These are phyloP conservation scores for Lathyrus oleraceus DNA, from an alignment of 306 rosid species.

Conservation along the genomic window DNA sequence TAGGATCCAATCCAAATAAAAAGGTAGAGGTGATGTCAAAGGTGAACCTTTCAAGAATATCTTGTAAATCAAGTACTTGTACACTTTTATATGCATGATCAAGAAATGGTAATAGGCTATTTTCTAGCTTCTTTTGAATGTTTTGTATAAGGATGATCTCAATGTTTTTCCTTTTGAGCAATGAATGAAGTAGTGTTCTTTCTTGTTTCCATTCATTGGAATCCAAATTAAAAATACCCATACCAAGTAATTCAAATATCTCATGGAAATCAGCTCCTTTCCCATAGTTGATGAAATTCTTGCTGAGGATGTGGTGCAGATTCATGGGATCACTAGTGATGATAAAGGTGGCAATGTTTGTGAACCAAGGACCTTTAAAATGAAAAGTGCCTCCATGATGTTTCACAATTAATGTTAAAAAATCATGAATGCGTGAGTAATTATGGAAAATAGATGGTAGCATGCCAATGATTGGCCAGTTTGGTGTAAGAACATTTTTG, in stretches of 20 bases:
- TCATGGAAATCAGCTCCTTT: background rate
- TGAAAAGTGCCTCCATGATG: background rate
- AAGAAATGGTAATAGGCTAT: background rate
- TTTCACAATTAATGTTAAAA: too few relatives aligned
- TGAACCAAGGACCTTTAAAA: background rate
- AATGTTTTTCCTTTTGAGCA: background rate
- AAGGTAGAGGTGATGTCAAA: background rate
- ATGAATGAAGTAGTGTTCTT: background rate
- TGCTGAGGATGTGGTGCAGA: background rate
- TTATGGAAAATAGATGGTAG: too few relatives aligned
- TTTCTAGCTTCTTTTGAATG: background rate
- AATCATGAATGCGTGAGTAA: too few relatives aligned
- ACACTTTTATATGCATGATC: background rate
- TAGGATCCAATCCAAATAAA: background rate
- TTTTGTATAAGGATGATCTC: background rate
- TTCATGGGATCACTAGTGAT: background rate
- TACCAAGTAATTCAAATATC: background rate
- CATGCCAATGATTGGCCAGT: too few relatives aligned
- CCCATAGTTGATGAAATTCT: background rate
- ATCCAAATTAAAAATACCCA: background rate
- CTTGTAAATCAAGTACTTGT: background rate
- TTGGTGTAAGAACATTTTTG: background rate
- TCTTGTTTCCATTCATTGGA: background rate
- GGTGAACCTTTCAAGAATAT: background rate
- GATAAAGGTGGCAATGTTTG: background rate